phyloP scores from a whole-genome alignment of 306 rosid species.

The Cicer yamashitae region DNA sequence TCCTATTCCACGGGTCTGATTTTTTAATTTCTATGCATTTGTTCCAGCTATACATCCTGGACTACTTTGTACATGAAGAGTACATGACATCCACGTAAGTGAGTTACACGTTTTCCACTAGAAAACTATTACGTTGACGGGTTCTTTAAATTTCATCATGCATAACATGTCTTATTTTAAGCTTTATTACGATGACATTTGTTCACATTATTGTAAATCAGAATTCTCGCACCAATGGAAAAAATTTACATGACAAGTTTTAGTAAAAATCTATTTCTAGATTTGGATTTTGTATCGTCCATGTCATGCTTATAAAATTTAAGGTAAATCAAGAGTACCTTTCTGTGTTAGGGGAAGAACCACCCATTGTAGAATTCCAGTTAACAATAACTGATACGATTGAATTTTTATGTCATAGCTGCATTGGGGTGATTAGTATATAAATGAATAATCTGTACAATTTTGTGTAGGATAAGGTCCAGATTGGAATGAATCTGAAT shows the following conservation, averaged over 20 bases:
- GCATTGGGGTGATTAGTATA: conserved; percentile 22
- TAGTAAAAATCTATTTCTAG: not conserved
- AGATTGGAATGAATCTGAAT: conserved; percentile 13
- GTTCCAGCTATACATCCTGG: conserved; percentile 81
- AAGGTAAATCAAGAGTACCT: conserved; percentile 6
- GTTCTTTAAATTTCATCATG: conserved; percentile 28
- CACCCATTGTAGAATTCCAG: conserved; percentile 8
- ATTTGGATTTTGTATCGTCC: conserved; percentile 15
- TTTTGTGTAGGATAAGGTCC: conserved; percentile 14
- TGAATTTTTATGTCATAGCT: conserved; percentile 32
- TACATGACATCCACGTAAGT: conserved; percentile 99
- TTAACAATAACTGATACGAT: conserved; percentile 11
- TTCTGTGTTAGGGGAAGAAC: conserved; percentile 13
- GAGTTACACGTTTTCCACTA: conserved; percentile 35
- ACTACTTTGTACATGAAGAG: conserved; percentile 91
- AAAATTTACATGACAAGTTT: not conserved
- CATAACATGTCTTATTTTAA: conserved; percentile 1
- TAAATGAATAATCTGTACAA: not conserved
- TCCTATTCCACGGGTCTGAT: conserved; percentile 2
- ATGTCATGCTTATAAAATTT: conserved; percentile 13
- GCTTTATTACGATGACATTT: conserved; percentile 12
- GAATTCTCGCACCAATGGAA: conserved; percentile 1
- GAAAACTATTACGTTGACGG: conserved; percentile 6
- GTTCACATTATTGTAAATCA: conserved; percentile 14
- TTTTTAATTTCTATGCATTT: conserved; percentile 35